Evolutionary conservation across 23 red algal species (phyloP).

Genomic region (Gracilaria gracilis): DNA sequence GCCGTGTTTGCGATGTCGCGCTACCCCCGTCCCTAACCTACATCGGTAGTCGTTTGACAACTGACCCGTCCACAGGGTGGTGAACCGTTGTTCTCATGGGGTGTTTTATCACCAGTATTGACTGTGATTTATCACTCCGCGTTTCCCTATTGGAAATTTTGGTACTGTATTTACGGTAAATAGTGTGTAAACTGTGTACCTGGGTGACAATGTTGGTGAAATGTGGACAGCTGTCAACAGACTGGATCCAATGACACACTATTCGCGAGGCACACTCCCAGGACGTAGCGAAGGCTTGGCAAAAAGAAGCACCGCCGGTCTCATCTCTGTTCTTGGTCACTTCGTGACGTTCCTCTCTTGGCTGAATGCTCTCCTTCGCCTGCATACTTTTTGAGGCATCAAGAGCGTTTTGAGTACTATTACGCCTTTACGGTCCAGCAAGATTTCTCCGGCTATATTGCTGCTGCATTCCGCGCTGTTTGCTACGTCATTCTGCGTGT

Average conservation of each 20-base stretch:
- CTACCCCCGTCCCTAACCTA: constrained; percentile 8
- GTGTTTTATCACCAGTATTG: not conserved
- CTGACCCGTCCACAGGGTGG: not conserved
- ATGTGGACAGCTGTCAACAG: too few relatives aligned
- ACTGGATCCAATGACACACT: too few relatives aligned
- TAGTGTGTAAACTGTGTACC: too few relatives aligned
- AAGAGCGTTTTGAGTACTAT: not conserved
- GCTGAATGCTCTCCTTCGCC: too few relatives aligned
- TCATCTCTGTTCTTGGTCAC: too few relatives aligned
- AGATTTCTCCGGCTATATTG: constrained; percentile 79
- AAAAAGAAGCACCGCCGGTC: too few relatives aligned
- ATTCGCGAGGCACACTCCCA: too few relatives aligned
- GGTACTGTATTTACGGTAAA: too few relatives aligned
- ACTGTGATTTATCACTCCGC: not conserved
- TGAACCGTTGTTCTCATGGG: not conserved
- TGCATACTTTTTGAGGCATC: constrained; percentile 45
- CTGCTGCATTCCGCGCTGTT: constrained; percentile 39
- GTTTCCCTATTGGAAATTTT: too few relatives aligned
- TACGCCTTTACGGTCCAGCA: constrained; percentile 54
- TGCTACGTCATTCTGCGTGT: constrained; percentile 81
- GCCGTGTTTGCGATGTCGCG: constrained; percentile 9
- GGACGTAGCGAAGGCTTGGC: too few relatives aligned
- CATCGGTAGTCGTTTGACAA: not conserved
- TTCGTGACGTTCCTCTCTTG: too few relatives aligned
- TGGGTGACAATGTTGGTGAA: too few relatives aligned